Evolutionary conservation across 1,284 basidiomycete genomes (phyloP), one percentile per base, ranked within the genome.

Genomic region (Vanrija pseudolonga): DNA sequence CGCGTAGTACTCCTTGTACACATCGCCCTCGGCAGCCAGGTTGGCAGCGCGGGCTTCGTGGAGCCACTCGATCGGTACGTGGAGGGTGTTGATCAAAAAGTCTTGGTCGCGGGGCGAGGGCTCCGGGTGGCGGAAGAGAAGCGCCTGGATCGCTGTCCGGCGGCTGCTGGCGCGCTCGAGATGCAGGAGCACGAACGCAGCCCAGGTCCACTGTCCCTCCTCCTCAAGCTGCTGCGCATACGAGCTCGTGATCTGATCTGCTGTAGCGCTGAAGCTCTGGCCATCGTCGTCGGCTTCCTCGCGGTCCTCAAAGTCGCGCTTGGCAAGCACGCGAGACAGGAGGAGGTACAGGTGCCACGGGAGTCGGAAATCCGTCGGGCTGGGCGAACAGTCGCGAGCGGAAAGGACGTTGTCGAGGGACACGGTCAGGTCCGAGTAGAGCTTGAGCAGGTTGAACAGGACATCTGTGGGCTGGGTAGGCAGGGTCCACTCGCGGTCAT

Each of bases 311-410:
- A 96, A 89, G 71, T 97, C 93, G 23, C 93, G 83, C 46, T 87
- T 77, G 40, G 85, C 81, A 72, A 98, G 83, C 50, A 88, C 88
- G 22, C 87, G 83, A 4, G 91, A 88, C 23, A 98, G 80, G 32
- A 98, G 78, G 55, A 93, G 84, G 72, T 95, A 97, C 26, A 98
- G 72, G 75, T 98, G 93, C 95, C 95, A 99, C 8, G 89, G 82
- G 51, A 97, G 78, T 12, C 90, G 84, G 69, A 85, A 87, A 73
- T 96, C 93, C 19, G 85, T 74, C 0, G 88, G 87, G 12, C 85
- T 88, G 0, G 87, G 76, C 1, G 86, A 84, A 66, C 89, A 91
- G 37, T 88, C 88, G 28, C 85, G 78, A 0, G 93, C 87, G 6
- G 74, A 64, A 6, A 84, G 71, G n/a, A 77, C 78, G 14, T 69